phyloP scores from a whole-genome alignment of 345 rosid genomes.

The Citrus mangshanensis region DNA sequence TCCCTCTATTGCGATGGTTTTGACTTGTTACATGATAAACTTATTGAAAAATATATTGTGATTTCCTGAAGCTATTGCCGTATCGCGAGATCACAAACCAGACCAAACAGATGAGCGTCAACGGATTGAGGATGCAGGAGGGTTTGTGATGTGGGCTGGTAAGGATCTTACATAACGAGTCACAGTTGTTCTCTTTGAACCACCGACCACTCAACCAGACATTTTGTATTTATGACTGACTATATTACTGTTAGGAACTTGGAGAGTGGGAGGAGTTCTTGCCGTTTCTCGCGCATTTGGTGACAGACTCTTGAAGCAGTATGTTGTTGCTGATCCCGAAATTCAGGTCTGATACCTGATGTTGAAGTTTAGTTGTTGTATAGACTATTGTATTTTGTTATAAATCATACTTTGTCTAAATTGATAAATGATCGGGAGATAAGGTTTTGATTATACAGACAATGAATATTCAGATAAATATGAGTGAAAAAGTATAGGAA shows the following conservation, averaged over 20 bases:
- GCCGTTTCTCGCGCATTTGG: constrained; percentile 99
- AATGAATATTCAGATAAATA: neutral
- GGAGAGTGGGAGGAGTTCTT: constrained; percentile 99
- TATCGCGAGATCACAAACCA: constrained; percentile 98
- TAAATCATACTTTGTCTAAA: neutral
- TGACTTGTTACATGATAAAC: neutral
- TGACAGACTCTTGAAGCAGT: constrained; percentile 93
- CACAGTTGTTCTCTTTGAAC: neutral
- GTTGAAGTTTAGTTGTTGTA: neutral
- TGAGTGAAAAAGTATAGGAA: neutral
- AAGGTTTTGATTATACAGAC: neutral
- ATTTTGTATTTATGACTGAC: constrained; percentile 7
- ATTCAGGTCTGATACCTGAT: constrained; percentile 56
- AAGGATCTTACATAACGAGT: constrained; percentile 10
- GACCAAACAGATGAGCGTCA: constrained; percentile 98
- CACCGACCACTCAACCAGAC: neutral
- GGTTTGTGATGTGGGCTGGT: constrained; percentile 99
- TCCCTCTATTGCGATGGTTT: neutral
- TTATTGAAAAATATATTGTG: neutral
- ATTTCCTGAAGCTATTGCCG: constrained; percentile 74
- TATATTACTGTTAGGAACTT: constrained; percentile 58
- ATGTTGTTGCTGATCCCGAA: constrained; percentile 99
- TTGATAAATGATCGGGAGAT: neutral
- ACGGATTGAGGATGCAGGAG: constrained; percentile 98
- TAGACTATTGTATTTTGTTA: neutral